These are phyloP conservation scores for Gossypium davidsonii DNA, from an alignment of 441 rosid genomes.

Conservation along the genomic window DNA sequence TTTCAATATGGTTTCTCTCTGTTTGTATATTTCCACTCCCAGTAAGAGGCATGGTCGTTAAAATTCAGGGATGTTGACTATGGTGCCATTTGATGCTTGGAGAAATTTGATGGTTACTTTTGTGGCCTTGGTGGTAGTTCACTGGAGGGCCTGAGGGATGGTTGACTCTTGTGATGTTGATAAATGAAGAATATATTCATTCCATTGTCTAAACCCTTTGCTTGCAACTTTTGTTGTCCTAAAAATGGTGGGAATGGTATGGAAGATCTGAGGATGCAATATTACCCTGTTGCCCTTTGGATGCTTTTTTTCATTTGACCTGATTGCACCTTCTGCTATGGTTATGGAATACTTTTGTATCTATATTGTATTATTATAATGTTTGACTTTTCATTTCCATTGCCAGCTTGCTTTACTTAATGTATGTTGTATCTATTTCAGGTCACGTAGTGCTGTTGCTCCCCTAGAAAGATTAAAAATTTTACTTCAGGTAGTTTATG, in stretches of 20 bases:
- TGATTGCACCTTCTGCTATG: neutral
- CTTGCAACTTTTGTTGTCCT: neutral
- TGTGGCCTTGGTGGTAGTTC: neutral
- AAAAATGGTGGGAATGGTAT: neutral
- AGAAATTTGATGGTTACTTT: slow-evolving; percentile 4
- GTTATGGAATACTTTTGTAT: neutral
- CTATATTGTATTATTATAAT: neutral
- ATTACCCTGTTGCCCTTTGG: neutral
- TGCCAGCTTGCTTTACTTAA: slow-evolving; percentile 3
- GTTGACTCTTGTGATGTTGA: neutral
- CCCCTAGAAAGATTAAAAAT: slow-evolving; percentile 87
- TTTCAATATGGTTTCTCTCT: neutral
- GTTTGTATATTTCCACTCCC: neutral
- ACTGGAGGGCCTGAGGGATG: neutral
- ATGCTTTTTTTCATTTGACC: slow-evolving; percentile 1
- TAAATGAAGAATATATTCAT: neutral
- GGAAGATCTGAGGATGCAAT: slow-evolving; percentile 4
- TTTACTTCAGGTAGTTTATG: slow-evolving; percentile 57
- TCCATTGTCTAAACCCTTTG: neutral
- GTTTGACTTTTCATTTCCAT: slow-evolving; percentile 7
- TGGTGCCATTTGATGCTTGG: neutral
- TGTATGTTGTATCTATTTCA: slow-evolving; percentile 22
- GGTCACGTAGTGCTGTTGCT: slow-evolving; percentile 96
- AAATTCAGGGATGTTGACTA: neutral
- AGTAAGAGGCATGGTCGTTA: neutral